These are phyloP conservation scores for Pseudogymnoascus sp. DNA, from an alignment of 2,329 filamentous ascomycete genomes.

Conservation along the genomic window DNA sequence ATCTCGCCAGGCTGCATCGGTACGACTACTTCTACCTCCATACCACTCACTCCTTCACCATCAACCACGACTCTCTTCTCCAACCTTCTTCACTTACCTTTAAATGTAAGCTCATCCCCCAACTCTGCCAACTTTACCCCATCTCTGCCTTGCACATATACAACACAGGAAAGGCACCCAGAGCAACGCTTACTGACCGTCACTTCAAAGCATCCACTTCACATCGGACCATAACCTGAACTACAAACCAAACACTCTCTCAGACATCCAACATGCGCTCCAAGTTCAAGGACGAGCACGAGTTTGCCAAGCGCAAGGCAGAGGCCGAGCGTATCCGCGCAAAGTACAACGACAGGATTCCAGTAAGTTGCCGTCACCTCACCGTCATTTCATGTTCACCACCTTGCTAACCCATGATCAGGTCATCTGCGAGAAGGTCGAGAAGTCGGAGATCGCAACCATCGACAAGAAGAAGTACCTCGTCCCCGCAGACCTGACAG, in stretches of 20 bases:
- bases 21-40: constrained; percentile 8
- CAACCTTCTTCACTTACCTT: neutral
- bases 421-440: constrained; percentile 99
- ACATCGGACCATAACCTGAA: constrained; percentile 5
- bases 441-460: constrained; percentile 97
- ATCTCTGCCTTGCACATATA: neutral
- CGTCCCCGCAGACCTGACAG: constrained; percentile 92
- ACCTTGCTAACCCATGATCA: constrained; percentile 32
- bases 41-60: constrained; percentile 21
- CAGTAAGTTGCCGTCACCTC: constrained; percentile 50
- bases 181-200: constrained; percentile 1
- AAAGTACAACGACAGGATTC: constrained; percentile 98
- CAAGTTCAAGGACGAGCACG: constrained; percentile 99
- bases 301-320: constrained; percentile 99
- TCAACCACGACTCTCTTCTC: constrained; percentile 17
- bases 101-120: neutral
- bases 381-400: constrained; percentile 28
- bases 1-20: constrained; percentile 11
- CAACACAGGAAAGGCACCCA: neutral
- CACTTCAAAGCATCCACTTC: neutral
- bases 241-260: constrained; percentile 16
- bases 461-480: constrained; percentile 99
- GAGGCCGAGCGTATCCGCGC: constrained; percentile 90
- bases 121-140: neutral
- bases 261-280: constrained; percentile 68